A percentile compares a stretch with the other conserved stretches of the same genome.
Conservation (phyloP, 2,329 filamentous ascomycete genomes). For the Albophoma yamanashiensis region DNA sequence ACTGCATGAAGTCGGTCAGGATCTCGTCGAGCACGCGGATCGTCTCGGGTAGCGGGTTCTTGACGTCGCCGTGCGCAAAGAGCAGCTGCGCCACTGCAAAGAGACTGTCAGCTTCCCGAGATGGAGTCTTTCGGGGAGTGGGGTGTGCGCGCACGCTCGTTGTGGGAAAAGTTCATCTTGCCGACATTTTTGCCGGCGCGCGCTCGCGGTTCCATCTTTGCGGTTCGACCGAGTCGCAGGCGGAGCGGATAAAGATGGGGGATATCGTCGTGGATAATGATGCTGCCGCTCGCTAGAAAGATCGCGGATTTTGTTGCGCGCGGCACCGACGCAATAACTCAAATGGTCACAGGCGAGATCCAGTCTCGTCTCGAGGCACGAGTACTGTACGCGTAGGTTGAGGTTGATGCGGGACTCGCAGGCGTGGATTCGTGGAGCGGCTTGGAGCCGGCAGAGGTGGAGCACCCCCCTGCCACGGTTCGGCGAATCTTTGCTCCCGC, state of each 20-base stretch:
- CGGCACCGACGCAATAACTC: neutral
- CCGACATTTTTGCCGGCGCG: slow-evolving; percentile 71
- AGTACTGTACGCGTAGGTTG: neutral
- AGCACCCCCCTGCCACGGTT: slow-evolving; percentile 7
- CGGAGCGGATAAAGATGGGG: too few species aligned
- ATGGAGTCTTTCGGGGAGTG: neutral
- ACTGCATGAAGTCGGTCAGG: slow-evolving; percentile 91
- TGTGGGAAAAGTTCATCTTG: slow-evolving; percentile 68
- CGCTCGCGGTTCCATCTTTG: slow-evolving; percentile 63
- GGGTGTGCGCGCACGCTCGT: slow-evolving; percentile 47
- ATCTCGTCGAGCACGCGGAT: slow-evolving; percentile 87
- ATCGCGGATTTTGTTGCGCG: neutral
- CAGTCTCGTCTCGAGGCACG: neutral
- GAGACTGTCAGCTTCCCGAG: neutral
- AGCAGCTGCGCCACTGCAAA: slow-evolving; percentile 59
- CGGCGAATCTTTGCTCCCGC: slow-evolving; percentile 28
- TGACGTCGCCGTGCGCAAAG: slow-evolving; percentile 70
- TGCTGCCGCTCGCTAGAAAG: neutral
- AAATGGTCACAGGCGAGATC: neutral
- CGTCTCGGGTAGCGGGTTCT: slow-evolving; percentile 70
- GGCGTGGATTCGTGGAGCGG: too few species aligned
- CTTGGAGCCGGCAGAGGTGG: neutral
- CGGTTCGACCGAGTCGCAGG: neutral
- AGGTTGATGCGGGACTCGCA: neutral
- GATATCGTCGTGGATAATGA: neutral